Base-by-base conservation (phyloP, 139 green algal species). In the Edaphochlamys debaryana region DNA sequence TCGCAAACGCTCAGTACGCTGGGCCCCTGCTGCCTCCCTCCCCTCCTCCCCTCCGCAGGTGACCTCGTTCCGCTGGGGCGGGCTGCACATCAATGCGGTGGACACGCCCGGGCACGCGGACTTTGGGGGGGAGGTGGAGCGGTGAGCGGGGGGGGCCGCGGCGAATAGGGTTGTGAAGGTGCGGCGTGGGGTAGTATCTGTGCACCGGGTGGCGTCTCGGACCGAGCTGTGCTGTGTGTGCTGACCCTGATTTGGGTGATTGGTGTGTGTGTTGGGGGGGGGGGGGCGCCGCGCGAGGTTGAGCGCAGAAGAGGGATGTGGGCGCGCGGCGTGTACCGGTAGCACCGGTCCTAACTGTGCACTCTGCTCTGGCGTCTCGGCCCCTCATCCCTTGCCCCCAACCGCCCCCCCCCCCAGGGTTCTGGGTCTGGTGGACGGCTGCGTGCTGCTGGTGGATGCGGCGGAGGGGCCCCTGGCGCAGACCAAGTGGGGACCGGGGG, bases 101-200 rank as follows among this genome's bases (percentile, higher is more conserved):
- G 96, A 98, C 87, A 98, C 96, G 9, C 96, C 95, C 0, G 94
- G 96, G 5, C 96, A 98, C 82, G 96, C 95, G 0, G 96, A 98
- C 87, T 98, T 98, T 88, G 95, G 95, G 4, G 95, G 95, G 0
- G 95, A 98, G 71, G 95, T 98, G 58, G 95, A 98, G 85, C 90
- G 95, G 92, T 95, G 76, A 73, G 90, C 27, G 25, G 15, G 40
- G 1, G 17, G 6, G 11, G 45, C 11, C 45, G 45, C 45, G 11
- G 13, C 45, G 13, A 13, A n/a, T n/a, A n/a, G n/a, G n/a, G n/a
- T n/a, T n/a, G n/a, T n/a, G n/a, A n/a, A n/a, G n/a, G n/a, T n/a
- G n/a, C n/a, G n/a, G n/a, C n/a, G n/a, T n/a, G n/a, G n/a, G n/a
- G n/a, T n/a, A n/a, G n/a, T n/a, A n/a, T n/a, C n/a, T n/a, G n/a